These are phyloP conservation scores for Xylaria hypoxylon DNA, from an alignment of 2,329 filamentous ascomycete species.

Conservation along the genomic window DNA sequence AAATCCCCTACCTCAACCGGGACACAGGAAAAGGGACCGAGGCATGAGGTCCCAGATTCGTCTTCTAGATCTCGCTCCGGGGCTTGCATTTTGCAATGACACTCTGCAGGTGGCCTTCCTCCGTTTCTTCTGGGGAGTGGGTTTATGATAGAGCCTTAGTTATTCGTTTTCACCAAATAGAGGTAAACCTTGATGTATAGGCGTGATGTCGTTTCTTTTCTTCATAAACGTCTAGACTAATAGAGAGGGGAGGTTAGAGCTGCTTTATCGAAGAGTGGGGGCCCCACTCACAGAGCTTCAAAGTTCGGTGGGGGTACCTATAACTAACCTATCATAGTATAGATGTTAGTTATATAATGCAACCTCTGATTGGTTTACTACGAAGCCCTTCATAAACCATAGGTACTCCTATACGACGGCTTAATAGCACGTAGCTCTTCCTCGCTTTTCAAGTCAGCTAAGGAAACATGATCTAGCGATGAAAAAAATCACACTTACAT, in stretches of 20 bases:
- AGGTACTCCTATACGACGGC: too few species aligned
- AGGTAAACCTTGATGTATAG: background rate
- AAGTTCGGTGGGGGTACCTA: background rate
- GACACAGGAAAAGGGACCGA: conserved; percentile 52
- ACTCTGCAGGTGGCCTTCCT: background rate
- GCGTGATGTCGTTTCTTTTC: conserved; percentile 3
- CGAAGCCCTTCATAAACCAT: too few species aligned
- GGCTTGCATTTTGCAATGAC: conserved; percentile 13
- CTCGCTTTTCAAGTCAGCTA: too few species aligned
- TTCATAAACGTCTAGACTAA: background rate
- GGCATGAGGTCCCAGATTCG: conserved; percentile 56
- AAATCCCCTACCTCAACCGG: conserved; percentile 53
- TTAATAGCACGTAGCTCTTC: too few species aligned
- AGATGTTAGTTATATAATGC: conserved; percentile 17
- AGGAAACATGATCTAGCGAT: too few species aligned
- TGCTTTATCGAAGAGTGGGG: background rate
- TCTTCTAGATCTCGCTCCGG: conserved; percentile 36
- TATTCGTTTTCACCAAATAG: too few species aligned
- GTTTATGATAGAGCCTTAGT: background rate
- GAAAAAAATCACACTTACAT: too few species aligned
- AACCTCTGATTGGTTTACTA: conserved; percentile 6
- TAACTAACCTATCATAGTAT: background rate
- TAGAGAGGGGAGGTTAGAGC: background rate
- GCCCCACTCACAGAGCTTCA: background rate
- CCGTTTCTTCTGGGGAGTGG: background rate